A percentile compares a stretch with the other conserved stretches of the same genome.
Evolutionary conservation across 1,284 basidiomycete species (phyloP).

Genomic region (Puccinia sorghi): DNA sequence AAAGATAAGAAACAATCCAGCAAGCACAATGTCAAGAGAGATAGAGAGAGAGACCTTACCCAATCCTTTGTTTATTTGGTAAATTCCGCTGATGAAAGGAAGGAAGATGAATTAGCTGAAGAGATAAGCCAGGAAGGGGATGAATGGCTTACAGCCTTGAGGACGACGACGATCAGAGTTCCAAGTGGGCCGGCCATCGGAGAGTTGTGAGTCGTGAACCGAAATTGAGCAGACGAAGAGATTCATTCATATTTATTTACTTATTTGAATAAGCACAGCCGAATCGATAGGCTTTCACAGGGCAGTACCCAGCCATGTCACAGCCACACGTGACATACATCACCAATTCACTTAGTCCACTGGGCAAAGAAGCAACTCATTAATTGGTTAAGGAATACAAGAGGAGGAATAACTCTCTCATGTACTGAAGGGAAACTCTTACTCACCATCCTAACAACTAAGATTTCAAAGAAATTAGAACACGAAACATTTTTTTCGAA

Average conservation of each 20-base stretch:
- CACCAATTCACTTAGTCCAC: too few relatives aligned
- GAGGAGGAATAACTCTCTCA: conserved; percentile 22
- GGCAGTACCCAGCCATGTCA: too few relatives aligned
- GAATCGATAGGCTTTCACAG: too few relatives aligned
- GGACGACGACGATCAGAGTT: conserved; percentile 88
- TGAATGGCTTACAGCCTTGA: conserved; percentile 78
- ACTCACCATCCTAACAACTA: not conserved
- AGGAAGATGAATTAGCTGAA: not conserved
- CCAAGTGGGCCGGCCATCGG: conserved; percentile 63
- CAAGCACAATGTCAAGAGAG: not conserved
- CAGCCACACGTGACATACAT: too few relatives aligned
- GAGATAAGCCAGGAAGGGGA: not conserved
- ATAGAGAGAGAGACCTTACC: conserved; percentile 6
- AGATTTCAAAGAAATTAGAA: not conserved
- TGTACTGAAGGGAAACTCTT: conserved; percentile 23
- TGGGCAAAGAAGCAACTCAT: too few relatives aligned
- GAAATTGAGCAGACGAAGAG: conserved; percentile 5
- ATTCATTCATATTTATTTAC: too few relatives aligned
- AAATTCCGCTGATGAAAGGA: conserved; percentile 71
- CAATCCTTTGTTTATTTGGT: conserved; percentile 88
- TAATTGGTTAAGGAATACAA: not conserved
- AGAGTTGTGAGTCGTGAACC: not conserved
- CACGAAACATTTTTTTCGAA: not conserved
- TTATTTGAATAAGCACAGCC: too few relatives aligned
- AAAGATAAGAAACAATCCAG: not conserved